Evolutionary conservation across 2,329 filamentous ascomycete genomes (phyloP).

Genomic region (Rhynchosporium graminicola): DNA sequence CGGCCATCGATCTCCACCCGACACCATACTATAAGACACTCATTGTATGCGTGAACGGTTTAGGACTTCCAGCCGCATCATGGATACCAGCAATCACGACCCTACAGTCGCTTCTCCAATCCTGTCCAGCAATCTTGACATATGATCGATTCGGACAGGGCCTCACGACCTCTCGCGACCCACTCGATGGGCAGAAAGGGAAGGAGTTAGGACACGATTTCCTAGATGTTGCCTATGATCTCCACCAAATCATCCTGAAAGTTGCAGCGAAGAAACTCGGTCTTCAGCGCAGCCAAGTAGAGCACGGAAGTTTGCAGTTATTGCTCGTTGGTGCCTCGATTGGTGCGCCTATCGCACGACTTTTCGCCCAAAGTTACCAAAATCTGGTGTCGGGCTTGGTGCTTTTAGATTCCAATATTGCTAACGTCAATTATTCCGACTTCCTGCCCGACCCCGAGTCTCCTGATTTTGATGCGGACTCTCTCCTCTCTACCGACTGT

Average conservation of each 20-base stretch:
- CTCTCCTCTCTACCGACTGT: constrained; percentile 28
- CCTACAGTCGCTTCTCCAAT: constrained; percentile 25
- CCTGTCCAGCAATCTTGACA: constrained; percentile 39
- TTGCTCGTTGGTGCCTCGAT: constrained; percentile 40
- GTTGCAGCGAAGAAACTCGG: constrained; percentile 26
- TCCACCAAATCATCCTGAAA: constrained; percentile 37
- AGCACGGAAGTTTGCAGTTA: constrained; percentile 27
- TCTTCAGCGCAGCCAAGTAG: constrained; percentile 13
- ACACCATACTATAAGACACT: constrained; percentile 22
- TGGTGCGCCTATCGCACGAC: constrained; percentile 22
- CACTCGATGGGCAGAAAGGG: constrained; percentile 29
- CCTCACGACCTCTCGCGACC: constrained; percentile 32
- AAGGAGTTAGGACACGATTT: constrained; percentile 38
- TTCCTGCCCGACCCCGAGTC: constrained; percentile 38
- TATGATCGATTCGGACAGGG: constrained; percentile 41
- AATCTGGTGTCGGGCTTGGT: constrained; percentile 38
- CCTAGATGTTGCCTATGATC: constrained; percentile 35
- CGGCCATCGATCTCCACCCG: constrained; percentile 21
- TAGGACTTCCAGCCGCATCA: constrained; percentile 36
- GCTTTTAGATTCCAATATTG: constrained; percentile 41
- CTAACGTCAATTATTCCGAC: constrained; percentile 38
- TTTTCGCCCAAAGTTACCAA: not conserved
- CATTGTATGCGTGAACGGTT: constrained; percentile 40
- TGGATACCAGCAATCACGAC: constrained; percentile 38
- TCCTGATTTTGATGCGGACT: constrained; percentile 32